Evolutionary conservation across 768 basidiomycete species (phyloP).

Genomic region (Lentinula boryana): DNA sequence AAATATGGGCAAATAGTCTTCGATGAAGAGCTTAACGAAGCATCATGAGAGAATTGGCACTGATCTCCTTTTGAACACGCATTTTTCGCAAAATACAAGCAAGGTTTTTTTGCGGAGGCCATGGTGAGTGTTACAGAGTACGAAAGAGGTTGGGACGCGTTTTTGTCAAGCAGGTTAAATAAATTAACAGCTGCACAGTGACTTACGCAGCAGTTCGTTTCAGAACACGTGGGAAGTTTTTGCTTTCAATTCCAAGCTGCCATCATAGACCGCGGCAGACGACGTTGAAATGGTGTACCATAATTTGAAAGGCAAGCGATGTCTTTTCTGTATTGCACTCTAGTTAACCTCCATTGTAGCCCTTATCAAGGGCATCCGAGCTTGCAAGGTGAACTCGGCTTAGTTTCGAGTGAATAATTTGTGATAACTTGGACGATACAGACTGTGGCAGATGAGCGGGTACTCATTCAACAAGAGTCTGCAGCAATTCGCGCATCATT

Average conservation of each 20-base stretch:
- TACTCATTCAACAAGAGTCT: constrained; percentile 94
- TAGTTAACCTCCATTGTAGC: constrained; percentile 43
- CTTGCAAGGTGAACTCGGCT: constrained; percentile 71
- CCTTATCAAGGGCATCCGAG: constrained; percentile 95
- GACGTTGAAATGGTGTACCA: constrained; percentile 60
- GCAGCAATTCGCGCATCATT: constrained; percentile 96
- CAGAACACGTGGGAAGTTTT: not conserved
- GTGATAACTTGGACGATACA: constrained; percentile 24
- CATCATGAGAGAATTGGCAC: constrained; percentile 5
- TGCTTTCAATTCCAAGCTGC: not conserved
- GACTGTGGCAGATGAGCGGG: constrained; percentile 98
- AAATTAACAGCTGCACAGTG: too few species aligned
- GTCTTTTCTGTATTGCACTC: not conserved
- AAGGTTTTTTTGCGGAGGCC: not conserved
- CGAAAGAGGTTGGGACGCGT: not conserved
- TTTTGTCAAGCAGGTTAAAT: not conserved
- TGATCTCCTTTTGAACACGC: constrained; percentile 4
- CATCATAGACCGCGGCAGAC: not conserved
- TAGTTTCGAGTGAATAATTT: constrained; percentile 15
- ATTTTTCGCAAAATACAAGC: constrained; percentile 4
- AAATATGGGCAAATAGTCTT: constrained; percentile 15
- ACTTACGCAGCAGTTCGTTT: not conserved
- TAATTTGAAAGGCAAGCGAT: constrained; percentile 71
- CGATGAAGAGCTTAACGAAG: not conserved
- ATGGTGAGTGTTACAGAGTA: not conserved